Evolutionary conservation across 176 grass and related monocot genomes (phyloP).

Genomic region (Guadua angustifolia): DNA sequence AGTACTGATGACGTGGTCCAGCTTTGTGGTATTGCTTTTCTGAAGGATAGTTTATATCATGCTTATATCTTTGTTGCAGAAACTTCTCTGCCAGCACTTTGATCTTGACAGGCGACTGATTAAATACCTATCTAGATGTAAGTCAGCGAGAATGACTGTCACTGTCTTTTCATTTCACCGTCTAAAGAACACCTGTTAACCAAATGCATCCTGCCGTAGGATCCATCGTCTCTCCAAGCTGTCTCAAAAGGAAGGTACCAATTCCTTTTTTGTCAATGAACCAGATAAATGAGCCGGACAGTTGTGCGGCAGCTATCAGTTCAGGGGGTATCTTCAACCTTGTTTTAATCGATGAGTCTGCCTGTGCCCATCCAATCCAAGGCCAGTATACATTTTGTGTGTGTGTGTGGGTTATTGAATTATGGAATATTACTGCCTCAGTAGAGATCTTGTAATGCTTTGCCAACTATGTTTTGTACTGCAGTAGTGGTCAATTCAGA

Average conservation of each 20-base stretch:
- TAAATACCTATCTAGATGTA: constrained; percentile 76
- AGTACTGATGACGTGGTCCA: constrained; percentile 34
- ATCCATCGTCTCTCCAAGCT: constrained; percentile 44
- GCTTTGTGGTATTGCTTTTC: constrained; percentile 45
- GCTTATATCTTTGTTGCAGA: constrained; percentile 66
- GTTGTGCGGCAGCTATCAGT: constrained; percentile 39
- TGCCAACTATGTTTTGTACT: constrained; percentile 47
- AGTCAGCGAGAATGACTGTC: constrained; percentile 46
- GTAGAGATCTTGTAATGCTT: constrained; percentile 53
- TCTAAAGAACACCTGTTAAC: constrained; percentile 46
- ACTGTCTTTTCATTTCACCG: constrained; percentile 47
- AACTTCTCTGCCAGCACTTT: constrained; percentile 91
- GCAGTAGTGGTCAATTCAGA: constrained; percentile 55
- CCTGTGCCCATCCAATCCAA: constrained; percentile 40
- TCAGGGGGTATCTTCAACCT: constrained; percentile 44
- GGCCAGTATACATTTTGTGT: constrained; percentile 36
- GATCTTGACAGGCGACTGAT: constrained; percentile 89
- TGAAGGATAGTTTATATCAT: constrained; percentile 8
- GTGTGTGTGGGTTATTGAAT: constrained; percentile 43
- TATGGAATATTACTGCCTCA: constrained; percentile 39
- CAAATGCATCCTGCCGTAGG: constrained; percentile 45
- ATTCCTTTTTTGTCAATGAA: constrained; percentile 33
- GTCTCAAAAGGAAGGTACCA: constrained; percentile 37
- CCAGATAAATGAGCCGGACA: constrained; percentile 35
- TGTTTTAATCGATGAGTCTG: constrained; percentile 43